phyloP scores from a whole-genome alignment of 345 rosid genomes.

The Moricandia moricandioides region DNA sequence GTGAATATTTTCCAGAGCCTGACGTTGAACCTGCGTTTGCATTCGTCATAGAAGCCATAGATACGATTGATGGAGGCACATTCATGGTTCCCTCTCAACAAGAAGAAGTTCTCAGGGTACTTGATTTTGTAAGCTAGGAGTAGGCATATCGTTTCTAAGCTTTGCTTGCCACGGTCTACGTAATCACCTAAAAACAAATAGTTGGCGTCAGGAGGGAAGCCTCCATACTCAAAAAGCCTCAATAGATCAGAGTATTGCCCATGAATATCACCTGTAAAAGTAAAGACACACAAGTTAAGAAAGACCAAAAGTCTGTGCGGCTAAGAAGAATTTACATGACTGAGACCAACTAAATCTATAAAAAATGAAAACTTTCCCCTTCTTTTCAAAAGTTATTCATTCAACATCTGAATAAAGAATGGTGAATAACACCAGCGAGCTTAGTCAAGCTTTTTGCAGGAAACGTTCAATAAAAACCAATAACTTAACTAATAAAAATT shows the following conservation, averaged over 20 bases:
- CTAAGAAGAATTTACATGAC: not conserved
- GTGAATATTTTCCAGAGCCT: slow-evolving; percentile 77
- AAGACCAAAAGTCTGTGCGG: not conserved
- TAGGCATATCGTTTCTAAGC: slow-evolving; percentile 90
- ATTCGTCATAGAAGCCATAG: slow-evolving; percentile 91
- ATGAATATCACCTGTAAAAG: slow-evolving; percentile 76
- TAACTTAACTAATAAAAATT: not conserved
- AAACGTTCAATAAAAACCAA: not conserved
- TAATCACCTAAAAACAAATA: slow-evolving; percentile 86
- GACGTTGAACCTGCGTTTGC: slow-evolving; percentile 82
- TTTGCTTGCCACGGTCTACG: slow-evolving; percentile 94
- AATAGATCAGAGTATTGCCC: slow-evolving; percentile 84
- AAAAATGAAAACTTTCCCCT: not conserved
- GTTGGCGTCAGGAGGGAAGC: slow-evolving; percentile 82
- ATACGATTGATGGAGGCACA: slow-evolving; percentile 85
- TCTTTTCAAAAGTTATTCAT: not conserved
- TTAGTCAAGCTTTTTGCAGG: not conserved
- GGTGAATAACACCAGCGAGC: not conserved
- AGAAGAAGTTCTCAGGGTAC: slow-evolving; percentile 85
- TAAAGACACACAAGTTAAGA: not conserved
- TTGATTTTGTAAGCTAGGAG: slow-evolving; percentile 84
- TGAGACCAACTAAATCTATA: not conserved
- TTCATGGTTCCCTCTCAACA: slow-evolving; percentile 84
- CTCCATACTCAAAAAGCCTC: slow-evolving; percentile 86
- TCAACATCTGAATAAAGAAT: no score